Evolutionary conservation across 768 basidiomycete genomes (phyloP).

Genomic region (Leccinum subgranulosum): DNA sequence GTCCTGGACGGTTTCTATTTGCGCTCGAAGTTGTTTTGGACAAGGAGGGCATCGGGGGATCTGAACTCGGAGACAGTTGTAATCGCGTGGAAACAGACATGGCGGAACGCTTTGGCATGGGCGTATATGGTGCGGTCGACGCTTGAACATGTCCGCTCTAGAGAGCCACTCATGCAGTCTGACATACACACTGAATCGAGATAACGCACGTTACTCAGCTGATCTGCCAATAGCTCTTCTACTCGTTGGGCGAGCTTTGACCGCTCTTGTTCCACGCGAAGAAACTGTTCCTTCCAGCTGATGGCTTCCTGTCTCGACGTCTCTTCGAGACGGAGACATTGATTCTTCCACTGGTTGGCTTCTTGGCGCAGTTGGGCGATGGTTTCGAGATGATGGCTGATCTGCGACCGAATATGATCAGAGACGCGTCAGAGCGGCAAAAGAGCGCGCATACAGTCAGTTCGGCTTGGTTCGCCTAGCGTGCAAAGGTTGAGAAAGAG

Average conservation of each 20-base stretch:
- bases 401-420: slow-evolving; percentile 34
- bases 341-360: slow-evolving; percentile 69
- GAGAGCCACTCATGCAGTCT: neutral
- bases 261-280: slow-evolving; percentile 69
- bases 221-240: slow-evolving; percentile 56
- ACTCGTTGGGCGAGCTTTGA: slow-evolving; percentile 52
- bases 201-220: slow-evolving; percentile 39
- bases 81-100: slow-evolving; percentile 27
- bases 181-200: neutral
- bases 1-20: slow-evolving; percentile 9
- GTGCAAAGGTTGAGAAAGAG: slow-evolving; percentile 3
- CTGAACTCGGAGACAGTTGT: slow-evolving; percentile 19
- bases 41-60: slow-evolving; percentile 29
- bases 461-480: slow-evolving; percentile 54
- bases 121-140: slow-evolving; percentile 31
- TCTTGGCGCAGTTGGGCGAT: slow-evolving; percentile 63
- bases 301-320: slow-evolving; percentile 46
- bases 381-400: slow-evolving; percentile 56
- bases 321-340: slow-evolving; percentile 48
- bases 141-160: slow-evolving; percentile 16
- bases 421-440: neutral
- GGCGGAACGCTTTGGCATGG: slow-evolving; percentile 27
- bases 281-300: slow-evolving; percentile 80
- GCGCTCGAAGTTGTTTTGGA: slow-evolving; percentile 18
- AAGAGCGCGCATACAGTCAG: slow-evolving; percentile 41